Conservation (phyloP, 306 rosid genomes). For the Abrus precatorius region DNA sequence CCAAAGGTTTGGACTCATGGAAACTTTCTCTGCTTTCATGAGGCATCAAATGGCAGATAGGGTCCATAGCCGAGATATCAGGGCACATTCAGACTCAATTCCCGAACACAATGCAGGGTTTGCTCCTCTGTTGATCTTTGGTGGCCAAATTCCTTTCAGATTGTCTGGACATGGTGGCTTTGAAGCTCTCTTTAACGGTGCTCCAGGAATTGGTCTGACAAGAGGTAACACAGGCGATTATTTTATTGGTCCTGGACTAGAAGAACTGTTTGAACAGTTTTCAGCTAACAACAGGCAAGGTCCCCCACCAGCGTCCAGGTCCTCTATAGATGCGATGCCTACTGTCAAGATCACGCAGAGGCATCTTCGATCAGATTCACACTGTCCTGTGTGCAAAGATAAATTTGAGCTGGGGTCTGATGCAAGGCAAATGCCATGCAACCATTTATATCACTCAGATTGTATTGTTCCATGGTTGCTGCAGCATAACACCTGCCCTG, state of each 20-base stretch:
- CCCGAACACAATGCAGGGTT: constrained; percentile 57
- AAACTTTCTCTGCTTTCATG: constrained; percentile 66
- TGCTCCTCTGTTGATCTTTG: constrained; percentile 69
- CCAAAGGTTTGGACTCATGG: constrained; percentile 57
- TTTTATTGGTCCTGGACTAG: constrained; percentile 82
- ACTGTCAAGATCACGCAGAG: constrained; percentile 62
- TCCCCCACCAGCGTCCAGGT: constrained; percentile 74
- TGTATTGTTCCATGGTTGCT: constrained; percentile 84
- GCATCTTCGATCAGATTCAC: constrained; percentile 79
- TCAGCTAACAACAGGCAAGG: constrained; percentile 73
- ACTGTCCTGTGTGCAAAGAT: constrained; percentile 79
- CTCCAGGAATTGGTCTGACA: constrained; percentile 70
- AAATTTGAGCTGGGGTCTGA: constrained; percentile 72
- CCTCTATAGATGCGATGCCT: constrained; percentile 77
- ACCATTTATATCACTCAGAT: constrained; percentile 73
- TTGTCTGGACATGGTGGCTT: constrained; percentile 67
- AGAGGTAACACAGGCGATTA: constrained; percentile 75
- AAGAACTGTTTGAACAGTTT: constrained; percentile 81
- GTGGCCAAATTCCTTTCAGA: constrained; percentile 74
- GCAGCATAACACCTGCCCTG: constrained; percentile 83
- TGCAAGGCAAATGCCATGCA: constrained; percentile 81
- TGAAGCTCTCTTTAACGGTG: constrained; percentile 72
- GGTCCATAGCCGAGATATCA: constrained; percentile 48
- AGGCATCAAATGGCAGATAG: constrained; percentile 62
- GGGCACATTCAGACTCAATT: constrained; percentile 55